These are phyloP conservation scores for Gnomoniopsis smithogilvyi DNA, from an alignment of 2,329 filamentous ascomycete species.

Conservation along the genomic window DNA sequence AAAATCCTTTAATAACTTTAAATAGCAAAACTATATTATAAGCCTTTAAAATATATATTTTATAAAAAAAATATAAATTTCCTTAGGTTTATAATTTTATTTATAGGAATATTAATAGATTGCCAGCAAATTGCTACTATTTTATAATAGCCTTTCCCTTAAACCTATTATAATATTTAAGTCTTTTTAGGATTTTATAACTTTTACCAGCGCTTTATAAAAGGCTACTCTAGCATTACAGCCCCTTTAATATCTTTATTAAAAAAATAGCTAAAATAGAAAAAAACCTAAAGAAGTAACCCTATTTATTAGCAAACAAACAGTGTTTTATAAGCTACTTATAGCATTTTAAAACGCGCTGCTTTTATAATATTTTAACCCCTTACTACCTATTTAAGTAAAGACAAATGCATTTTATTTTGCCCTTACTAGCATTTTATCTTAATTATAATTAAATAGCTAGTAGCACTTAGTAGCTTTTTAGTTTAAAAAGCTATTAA, in stretches of 20 bases:
- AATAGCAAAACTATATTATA: background rate
- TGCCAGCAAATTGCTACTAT: background rate
- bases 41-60: background rate
- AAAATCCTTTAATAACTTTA: no score
- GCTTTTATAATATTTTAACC: background rate
- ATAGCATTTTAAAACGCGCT: background rate
- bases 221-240: background rate
- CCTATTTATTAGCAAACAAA: background rate
- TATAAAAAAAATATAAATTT: background rate
- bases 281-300: background rate
- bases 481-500: slow-evolving; percentile 18
- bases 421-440: background rate
- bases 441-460: background rate
- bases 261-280: background rate
- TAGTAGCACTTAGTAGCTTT: slow-evolving; percentile 9
- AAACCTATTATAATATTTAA: slow-evolving; percentile 13
- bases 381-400: background rate
- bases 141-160: background rate
- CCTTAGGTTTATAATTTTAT: background rate
- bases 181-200: slow-evolving; percentile 21
- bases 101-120: background rate
- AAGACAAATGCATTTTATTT: background rate
- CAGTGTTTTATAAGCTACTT: background rate
- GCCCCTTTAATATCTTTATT: background rate
- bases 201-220: slow-evolving; percentile 15